Conservation (phyloP, 192 early-diverging fungal species). For the Entomortierella lignicola region DNA sequence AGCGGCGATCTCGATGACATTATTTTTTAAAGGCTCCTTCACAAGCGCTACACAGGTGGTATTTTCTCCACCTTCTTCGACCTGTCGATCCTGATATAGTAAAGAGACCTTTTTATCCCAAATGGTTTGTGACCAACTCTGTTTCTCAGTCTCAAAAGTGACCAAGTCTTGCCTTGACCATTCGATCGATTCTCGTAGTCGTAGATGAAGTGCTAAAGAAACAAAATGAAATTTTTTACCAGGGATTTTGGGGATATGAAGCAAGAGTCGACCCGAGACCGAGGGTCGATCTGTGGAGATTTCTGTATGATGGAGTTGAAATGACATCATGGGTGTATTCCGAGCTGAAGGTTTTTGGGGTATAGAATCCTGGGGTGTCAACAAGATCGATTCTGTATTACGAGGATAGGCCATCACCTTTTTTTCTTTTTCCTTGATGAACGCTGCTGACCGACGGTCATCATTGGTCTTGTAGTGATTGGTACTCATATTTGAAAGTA, state of each 20-base stretch:
- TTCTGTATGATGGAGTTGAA: conserved; percentile 43
- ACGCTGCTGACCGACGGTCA: conserved; percentile 1
- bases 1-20: conserved; percentile 11
- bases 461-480: no score
- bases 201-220: conserved; percentile 32
- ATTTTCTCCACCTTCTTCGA: conserved; percentile 23
- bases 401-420: background rate
- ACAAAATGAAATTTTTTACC: conserved; percentile 40
- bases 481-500: background rate
- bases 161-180: conserved; percentile 43
- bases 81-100: conserved; percentile 30
- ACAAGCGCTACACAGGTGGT: conserved; percentile 14
- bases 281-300: conserved; percentile 41
- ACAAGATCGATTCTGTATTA: background rate
- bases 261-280: conserved; percentile 36
- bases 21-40: conserved; percentile 20
- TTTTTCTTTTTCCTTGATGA: conserved; percentile 12
- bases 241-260: conserved; percentile 40
- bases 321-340: conserved; percentile 42
- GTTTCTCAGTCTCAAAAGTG: conserved; percentile 41
- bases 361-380: conserved; percentile 2
- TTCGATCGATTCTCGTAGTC: conserved; percentile 32
- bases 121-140: conserved; percentile 36
- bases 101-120: conserved; percentile 34
- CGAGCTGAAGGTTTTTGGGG: conserved; percentile 28